These are phyloP conservation scores for Henckelia pumila DNA, from an alignment of 257 asterid species.

Conservation along the genomic window DNA sequence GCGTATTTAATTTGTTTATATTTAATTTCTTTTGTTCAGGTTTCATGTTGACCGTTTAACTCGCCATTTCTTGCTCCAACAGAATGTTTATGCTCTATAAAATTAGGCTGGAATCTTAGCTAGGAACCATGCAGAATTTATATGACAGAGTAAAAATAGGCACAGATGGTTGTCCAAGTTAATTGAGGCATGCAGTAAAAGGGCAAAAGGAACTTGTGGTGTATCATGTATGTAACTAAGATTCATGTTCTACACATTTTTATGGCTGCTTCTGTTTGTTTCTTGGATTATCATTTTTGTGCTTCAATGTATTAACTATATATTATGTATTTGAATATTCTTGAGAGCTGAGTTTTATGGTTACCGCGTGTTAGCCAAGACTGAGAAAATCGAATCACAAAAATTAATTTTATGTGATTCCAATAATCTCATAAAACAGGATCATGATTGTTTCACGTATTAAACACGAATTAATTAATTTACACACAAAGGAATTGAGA, in stretches of 20 bases:
- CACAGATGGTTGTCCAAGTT: conserved; percentile 97
- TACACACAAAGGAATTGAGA: too few relatives aligned
- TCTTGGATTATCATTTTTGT: neutral
- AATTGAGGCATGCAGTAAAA: conserved; percentile 92
- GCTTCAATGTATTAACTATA: too few relatives aligned
- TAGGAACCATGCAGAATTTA: conserved; percentile 95
- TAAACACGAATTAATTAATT: too few relatives aligned
- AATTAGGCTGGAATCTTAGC: conserved; percentile 83
- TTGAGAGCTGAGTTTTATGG: conserved; percentile 96
- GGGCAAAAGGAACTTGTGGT: conserved; percentile 95
- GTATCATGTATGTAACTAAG: conserved; percentile 47
- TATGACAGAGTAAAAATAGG: conserved; percentile 95
- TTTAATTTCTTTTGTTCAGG: conserved; percentile 4
- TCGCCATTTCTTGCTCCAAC: conserved; percentile 18
- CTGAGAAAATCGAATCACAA: too few relatives aligned
- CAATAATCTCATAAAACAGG: too few relatives aligned
- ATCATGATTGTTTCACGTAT: too few relatives aligned
- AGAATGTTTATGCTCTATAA: conserved; percentile 22
- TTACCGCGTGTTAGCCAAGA: too few relatives aligned
- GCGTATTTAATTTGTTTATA: too few relatives aligned
- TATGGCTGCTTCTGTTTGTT: conserved; percentile 1
- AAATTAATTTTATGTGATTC: too few relatives aligned
- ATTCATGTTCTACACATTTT: conserved; percentile 2
- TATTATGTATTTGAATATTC: conserved; percentile 13
- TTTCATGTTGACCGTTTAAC: conserved; percentile 13